Base-by-base conservation (phyloP, 2,329 filamentous ascomycete species). In the Aureobasidium sp. region DNA sequence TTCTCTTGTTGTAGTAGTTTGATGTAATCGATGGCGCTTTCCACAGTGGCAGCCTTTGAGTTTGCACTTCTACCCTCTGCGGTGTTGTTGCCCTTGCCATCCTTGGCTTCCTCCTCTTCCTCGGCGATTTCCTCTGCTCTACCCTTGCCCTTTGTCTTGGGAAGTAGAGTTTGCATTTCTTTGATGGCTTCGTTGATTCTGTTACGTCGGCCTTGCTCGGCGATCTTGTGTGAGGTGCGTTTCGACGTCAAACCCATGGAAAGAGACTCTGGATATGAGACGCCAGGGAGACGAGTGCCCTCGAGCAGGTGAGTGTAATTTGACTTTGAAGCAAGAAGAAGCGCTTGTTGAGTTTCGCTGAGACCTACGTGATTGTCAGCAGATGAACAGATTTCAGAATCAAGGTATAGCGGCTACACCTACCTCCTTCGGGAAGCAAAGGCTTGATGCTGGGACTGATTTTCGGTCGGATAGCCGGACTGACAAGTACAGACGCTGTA, bases 251-350 rank as follows among this genome's bases (percentile, higher is more conserved):
- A 78, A 65, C 96, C 96, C 23, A 92, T 95, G 7, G 92, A 95
- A 43, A 99, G 80, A 55, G 92, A 89, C 66, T 89, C 90, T 0
- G 93, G 92, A 67, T 96, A 97, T 1, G 88, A 88, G 17, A 69
- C 67, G 13, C 93, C 93, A 0, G 92, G 92, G 0, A 96, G 84
- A 60, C 87, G 86, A 54, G 91, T 97, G 51, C 94, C 94, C 71
- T 97, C 94, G 11, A 99, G 77, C 38, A 99, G 94, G 68, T 96
- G 95, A 69, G 97, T 93, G 69, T 99, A 99, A 69, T 99, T 99
- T 1, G 93, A 97, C 72, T 97, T 97, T 17, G 89, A 90, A 37
- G 92, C 89, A 29, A 99, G 81, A 46, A 97, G 81, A 29, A 90
- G 81, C n/a, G 85, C 83, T 61, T 84, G 84, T 3, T 80, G 79